These are phyloP conservation scores for Colletotrichum salicis DNA, from an alignment of 2,329 filamentous ascomycete genomes.

Conservation along the genomic window DNA sequence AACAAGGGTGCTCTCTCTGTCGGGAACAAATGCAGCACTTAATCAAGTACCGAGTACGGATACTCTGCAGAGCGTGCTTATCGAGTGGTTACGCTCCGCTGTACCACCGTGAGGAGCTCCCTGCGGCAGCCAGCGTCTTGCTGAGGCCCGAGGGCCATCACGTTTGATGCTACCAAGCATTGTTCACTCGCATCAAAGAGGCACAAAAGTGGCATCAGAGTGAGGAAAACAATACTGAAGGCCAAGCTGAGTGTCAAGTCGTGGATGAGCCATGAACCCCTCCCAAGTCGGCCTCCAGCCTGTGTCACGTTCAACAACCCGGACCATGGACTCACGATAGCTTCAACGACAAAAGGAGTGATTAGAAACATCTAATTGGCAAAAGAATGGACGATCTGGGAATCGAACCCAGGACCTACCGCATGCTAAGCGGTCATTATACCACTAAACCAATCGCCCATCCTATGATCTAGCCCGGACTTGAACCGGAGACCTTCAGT, in stretches of 20 bases:
- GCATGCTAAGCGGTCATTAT: conserved; percentile 36
- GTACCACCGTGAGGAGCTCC: no score
- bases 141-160: no score
- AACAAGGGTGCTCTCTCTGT: background rate
- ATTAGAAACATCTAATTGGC: background rate
- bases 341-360: background rate
- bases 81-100: no score
- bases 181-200: no score
- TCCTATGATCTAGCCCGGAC: conserved; percentile 27
- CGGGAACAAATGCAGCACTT: no score
- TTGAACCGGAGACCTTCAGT: conserved; percentile 37
- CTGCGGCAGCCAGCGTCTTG: no score
- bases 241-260: background rate
- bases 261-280: background rate
- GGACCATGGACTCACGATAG: background rate
- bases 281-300: background rate
- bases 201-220: no score
- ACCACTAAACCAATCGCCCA: conserved; percentile 34
- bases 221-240: no score
- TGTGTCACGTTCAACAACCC: background rate
- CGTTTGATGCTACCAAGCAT: no score
- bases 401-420: conserved; percentile 34
- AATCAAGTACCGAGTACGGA: no score
- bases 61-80: no score
- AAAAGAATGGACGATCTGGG: conserved; percentile 31